Evolutionary conservation across 805 yeast genomes (phyloP).

Genomic region (Metahyphopichia silvanorum): DNA sequence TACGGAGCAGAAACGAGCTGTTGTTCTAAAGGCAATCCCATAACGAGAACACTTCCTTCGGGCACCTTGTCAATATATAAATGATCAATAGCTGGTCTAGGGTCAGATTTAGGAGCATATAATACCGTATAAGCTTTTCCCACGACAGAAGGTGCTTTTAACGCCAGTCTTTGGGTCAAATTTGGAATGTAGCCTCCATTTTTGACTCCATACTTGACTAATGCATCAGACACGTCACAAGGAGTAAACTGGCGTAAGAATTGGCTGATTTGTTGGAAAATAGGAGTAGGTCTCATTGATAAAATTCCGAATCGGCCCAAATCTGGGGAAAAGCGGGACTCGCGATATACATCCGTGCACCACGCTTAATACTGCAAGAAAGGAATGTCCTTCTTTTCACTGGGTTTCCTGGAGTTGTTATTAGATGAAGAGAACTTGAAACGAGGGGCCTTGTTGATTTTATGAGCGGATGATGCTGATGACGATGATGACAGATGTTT

Average conservation of each 20-base stretch:
- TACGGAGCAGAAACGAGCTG: conserved; percentile 65
- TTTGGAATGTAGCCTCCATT: conserved; percentile 82
- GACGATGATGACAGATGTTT: no score
- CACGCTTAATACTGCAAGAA: conserved; percentile 12
- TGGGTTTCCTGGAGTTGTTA: not conserved
- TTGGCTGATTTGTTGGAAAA: no score
- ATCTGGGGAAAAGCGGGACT: no score
- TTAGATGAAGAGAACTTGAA: conserved; percentile 16
- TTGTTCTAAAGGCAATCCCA: conserved; percentile 55
- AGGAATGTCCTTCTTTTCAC: conserved; percentile 7
- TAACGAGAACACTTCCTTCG: conserved; percentile 56
- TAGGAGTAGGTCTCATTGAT: no score
- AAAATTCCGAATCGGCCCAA: no score
- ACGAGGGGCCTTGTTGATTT: conserved; percentile 34
- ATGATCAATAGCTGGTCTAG: conserved; percentile 60
- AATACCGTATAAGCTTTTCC: conserved; percentile 86
- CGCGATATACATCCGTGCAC: not conserved
- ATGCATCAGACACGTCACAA: conserved; percentile 82
- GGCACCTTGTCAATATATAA: conserved; percentile 79
- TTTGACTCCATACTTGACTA: conserved; percentile 53
- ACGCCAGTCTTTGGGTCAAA: conserved; percentile 39
- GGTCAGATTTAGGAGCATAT: conserved; percentile 77
- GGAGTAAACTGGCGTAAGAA: conserved; percentile 55
- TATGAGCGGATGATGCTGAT: no score
- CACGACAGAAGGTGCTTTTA: conserved; percentile 26